Percentiles rank a stretch among this genome's conserved stretches.
Evolutionary conservation across 164 flowering plant genomes (phyloP).

Genomic region (Magnolia officinalis): DNA sequence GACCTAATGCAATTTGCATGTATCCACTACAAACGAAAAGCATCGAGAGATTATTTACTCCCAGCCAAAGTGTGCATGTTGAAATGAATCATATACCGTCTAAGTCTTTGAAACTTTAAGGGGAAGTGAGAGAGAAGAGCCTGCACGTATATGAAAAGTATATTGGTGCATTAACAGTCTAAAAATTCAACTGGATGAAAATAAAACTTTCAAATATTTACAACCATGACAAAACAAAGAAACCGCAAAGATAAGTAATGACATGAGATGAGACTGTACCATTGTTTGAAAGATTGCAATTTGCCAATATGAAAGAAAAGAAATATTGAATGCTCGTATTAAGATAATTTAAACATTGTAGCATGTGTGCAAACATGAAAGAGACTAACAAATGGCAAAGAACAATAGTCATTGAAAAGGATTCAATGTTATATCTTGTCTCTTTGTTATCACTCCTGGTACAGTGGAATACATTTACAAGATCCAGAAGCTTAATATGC

Average conservation of each 20-base stretch:
- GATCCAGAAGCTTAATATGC: not conserved
- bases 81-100: constrained; percentile 44
- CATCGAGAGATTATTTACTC: not conserved
- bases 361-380: not conserved
- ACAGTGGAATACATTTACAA: not conserved
- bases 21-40: not conserved
- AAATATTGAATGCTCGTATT: not conserved
- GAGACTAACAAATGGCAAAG: not conserved
- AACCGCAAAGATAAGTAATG: not conserved
- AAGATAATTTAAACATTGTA: not conserved
- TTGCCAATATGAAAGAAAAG: not conserved
- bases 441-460: too few relatives aligned
- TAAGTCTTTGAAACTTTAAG: constrained; percentile 52
- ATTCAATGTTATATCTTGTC: too few relatives aligned
- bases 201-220: too few relatives aligned
- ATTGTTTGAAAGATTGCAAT: not conserved
- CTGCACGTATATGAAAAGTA: constrained; percentile 40
- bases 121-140: constrained; percentile 69
- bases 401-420: too few relatives aligned
- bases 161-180: not conserved
- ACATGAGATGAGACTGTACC: not conserved
- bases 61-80: not conserved
- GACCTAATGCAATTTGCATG: not conserved
- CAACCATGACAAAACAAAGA: not conserved
- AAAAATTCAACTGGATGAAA: not conserved